A percentile compares a stretch with the other conserved stretches of the same genome.
phyloP scores from a whole-genome alignment of 2,329 filamentous ascomycete species.

The Penicillium brasilianum region DNA sequence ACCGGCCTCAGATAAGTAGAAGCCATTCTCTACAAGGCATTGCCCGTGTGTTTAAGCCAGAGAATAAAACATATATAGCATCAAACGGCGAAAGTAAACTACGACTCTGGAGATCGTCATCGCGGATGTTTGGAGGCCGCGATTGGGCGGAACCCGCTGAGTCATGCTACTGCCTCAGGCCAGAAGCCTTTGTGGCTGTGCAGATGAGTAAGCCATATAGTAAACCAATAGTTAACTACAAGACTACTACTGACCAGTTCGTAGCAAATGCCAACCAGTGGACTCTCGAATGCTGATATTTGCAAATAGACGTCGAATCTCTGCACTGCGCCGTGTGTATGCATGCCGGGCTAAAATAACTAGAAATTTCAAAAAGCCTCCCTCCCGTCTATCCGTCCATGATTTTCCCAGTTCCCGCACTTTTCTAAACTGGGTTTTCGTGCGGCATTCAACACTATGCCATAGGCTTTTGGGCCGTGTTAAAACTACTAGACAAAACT shows the following conservation, averaged over 20 bases:
- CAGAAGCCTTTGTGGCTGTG: not conserved
- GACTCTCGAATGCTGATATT: not conserved
- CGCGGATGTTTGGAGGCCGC: not conserved
- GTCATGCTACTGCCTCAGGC: conserved; percentile 7
- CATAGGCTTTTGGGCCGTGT: conserved; percentile 16
- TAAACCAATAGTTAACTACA: no score
- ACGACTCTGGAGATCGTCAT: conserved; percentile 8
- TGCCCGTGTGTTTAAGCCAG: not conserved
- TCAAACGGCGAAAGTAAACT: not conserved
- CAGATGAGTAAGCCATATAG: no score
- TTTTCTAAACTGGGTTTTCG: not conserved
- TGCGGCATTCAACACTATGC: not conserved
- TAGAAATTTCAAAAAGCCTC: not conserved
- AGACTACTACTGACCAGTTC: conserved; percentile 3
- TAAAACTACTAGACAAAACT: conserved; percentile 7
- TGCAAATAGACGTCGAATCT: not conserved
- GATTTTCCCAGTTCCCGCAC: no score
- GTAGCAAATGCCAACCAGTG: not conserved
- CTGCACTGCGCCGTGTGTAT: not conserved
- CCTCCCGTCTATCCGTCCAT: not conserved
- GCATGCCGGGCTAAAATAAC: not conserved
- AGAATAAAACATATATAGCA: not conserved
- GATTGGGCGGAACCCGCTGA: conserved; percentile 1
- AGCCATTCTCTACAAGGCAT: conserved; percentile 20
- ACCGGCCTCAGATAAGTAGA: conserved; percentile 21